phyloP scores from a whole-genome alignment of 768 basidiomycete species.

The Lepiota brunneoincarnata region DNA sequence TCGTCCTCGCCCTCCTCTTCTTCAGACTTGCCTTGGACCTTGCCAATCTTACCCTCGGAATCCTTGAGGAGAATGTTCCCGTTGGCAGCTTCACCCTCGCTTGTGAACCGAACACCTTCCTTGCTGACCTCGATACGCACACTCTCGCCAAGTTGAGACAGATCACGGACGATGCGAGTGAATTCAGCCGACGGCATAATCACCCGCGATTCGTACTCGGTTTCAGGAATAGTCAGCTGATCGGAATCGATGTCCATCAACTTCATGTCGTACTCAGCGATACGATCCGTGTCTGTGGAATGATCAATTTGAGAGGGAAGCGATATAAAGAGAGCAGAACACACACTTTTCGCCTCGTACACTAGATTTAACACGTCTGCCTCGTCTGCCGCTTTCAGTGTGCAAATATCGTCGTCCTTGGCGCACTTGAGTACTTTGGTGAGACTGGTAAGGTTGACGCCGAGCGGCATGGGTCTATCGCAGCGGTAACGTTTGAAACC shows the following conservation, averaged over 20 bases:
- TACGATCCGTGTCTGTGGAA: constrained; percentile 76
- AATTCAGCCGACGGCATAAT: constrained; percentile 88
- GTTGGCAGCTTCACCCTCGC: constrained; percentile 93
- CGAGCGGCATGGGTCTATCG: constrained; percentile 91
- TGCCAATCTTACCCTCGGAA: constrained; percentile 49
- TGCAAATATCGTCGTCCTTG: constrained; percentile 92
- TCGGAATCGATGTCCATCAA: constrained; percentile 99
- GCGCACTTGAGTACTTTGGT: constrained; percentile 97
- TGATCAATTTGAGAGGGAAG: constrained; percentile 5
- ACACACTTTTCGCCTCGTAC: constrained; percentile 87
- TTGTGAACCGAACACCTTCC: constrained; percentile 90
- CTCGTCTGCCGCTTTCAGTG: constrained; percentile 88
- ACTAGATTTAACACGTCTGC: constrained; percentile 84
- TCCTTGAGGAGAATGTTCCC: constrained; percentile 84
- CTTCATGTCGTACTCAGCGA: constrained; percentile 99
- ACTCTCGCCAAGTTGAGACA: constrained; percentile 86
- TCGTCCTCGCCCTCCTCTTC: constrained; percentile 37
- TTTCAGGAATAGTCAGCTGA: constrained; percentile 93
- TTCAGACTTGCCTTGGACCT: constrained; percentile 37
- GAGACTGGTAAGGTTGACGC: constrained; percentile 81
- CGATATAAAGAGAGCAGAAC: not conserved
- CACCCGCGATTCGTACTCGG: constrained; percentile 92
- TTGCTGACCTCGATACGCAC: constrained; percentile 96
- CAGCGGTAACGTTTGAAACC: constrained; percentile 91
- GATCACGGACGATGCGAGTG: constrained; percentile 87